Evolutionary conservation across 768 basidiomycete genomes (phyloP), one percentile per base, ranked within the genome.

Genomic region (Hortiboletus flavorubellus): DNA sequence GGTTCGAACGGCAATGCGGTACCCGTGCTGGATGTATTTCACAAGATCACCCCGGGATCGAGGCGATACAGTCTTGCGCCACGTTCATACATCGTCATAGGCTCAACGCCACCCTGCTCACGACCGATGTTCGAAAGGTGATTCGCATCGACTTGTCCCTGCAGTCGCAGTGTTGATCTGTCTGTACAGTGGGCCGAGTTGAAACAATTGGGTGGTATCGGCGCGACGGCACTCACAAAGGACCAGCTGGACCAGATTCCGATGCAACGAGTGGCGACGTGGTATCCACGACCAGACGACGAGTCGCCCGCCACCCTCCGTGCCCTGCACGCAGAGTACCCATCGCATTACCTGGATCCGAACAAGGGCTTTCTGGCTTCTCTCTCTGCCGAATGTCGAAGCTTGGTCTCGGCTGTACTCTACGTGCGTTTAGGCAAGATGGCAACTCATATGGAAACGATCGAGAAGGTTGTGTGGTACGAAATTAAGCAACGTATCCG

Each of bases 31-130:
- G 41, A 1, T 29, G 7, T 2, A 53, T 53, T 7, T 53, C 60
- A 12, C 53, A 11, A 16, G 61, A 58, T 31, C 78, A 78, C 53
- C 78, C 75, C 2, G 82, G 79, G 18, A 72, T 81, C 21, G 72
- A 79, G 53, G 63, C 70, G 10, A 77, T 85, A 31, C 78, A 78
- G 52, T 67, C 78, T 0, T 80, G 75, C 21, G 63, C 73, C 12
- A 70, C 68, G 18, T 83, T 78, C 62, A 75, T 83, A 62, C 72
- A 63, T 38, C 61, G 63, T 26, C 72, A 77, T 49, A 59, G 69
- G 5, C 60, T 80, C 61, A 68, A 70, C 59, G 73, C 76, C 1
- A 74, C 72, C 41, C 50, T 80, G 38, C 68, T 80, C 51, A 76
- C 75, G 21, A 69, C 71, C 12, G 71, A 76, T 38, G 73, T 80